Percentiles rank a stretch among this genome's conserved stretches.
These are phyloP conservation scores for Pseudognaphalium luteoalbum DNA, from an alignment of 129 eudicot species.

Conservation along the genomic window DNA sequence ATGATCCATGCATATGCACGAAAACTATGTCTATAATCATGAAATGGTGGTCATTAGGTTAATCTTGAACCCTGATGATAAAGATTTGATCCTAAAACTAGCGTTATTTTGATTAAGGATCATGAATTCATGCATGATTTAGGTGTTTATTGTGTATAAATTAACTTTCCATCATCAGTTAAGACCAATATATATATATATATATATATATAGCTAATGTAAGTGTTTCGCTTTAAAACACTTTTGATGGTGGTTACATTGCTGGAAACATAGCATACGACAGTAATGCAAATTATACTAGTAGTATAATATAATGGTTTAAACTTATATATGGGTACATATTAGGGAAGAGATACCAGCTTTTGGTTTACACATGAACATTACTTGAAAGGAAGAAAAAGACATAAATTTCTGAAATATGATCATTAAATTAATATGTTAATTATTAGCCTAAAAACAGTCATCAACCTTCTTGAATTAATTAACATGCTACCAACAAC, in stretches of 20 bases:
- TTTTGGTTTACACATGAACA: slow-evolving; percentile 29
- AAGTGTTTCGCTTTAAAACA: not conserved
- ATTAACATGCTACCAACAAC: slow-evolving; percentile 18
- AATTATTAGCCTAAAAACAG: slow-evolving; percentile 32
- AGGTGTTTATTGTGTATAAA: too few relatives aligned
- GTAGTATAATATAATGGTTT: not conserved
- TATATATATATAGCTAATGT: not conserved
- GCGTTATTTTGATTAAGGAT: too few relatives aligned
- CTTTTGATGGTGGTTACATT: not conserved
- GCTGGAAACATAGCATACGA: not conserved
- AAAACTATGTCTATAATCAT: not conserved
- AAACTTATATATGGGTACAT: slow-evolving; percentile 16
- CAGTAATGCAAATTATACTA: not conserved
- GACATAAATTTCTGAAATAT: slow-evolving; percentile 15
- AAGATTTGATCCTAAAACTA: not conserved
- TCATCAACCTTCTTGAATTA: slow-evolving; percentile 10
- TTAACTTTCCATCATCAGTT: not conserved
- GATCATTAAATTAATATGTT: slow-evolving; percentile 22
- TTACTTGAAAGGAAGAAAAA: not conserved
- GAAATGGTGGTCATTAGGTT: not conserved
- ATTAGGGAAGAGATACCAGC: slow-evolving; percentile 20
- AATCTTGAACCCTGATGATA: not conserved
- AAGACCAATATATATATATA: not conserved
- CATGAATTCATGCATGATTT: too few relatives aligned
- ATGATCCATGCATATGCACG: not conserved